Evolutionary conservation across 1,284 basidiomycete genomes (phyloP).

Genomic region (Sanguinoderma infundibulare): DNA sequence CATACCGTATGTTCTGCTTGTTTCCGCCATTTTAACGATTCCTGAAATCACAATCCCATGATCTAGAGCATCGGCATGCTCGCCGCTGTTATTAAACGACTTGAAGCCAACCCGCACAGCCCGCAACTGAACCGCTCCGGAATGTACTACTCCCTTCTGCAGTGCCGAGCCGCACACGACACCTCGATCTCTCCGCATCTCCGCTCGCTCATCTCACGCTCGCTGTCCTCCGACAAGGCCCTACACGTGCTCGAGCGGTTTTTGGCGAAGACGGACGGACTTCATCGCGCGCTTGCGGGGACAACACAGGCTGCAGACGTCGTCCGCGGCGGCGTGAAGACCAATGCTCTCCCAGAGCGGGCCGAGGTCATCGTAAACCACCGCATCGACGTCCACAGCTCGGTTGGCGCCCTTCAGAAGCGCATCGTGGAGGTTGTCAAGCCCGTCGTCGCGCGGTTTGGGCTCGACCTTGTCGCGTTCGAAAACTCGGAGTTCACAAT

Average conservation of each 20-base stretch:
- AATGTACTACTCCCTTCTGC: conserved; percentile 33
- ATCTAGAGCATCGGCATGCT: conserved; percentile 60
- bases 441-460: conserved; percentile 48
- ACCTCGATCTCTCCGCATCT: conserved; percentile 45
- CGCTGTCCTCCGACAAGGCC: conserved; percentile 44
- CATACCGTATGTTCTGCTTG: conserved; percentile 47
- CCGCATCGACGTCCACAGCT: conserved; percentile 51
- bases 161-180: conserved; percentile 49
- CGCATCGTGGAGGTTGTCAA: conserved; percentile 45
- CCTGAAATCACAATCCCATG: not conserved
- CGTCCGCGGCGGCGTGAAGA: conserved; percentile 71
- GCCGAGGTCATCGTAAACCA: conserved; percentile 59
- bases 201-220: conserved; percentile 40
- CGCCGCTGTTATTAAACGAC: conserved; percentile 49
- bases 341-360: conserved; percentile 56
- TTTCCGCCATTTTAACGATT: no score
- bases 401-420: conserved; percentile 45
- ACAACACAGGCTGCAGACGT: conserved; percentile 78
- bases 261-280: conserved; percentile 34
- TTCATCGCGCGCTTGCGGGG: conserved; percentile 46
- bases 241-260: conserved; percentile 45
- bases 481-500: conserved; percentile 30
- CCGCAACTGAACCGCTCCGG: conserved; percentile 38
- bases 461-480: conserved; percentile 60
- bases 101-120: conserved; percentile 54